Conservation (phyloP, 1,284 basidiomycete species). For the Ceratobasidium sp. region DNA sequence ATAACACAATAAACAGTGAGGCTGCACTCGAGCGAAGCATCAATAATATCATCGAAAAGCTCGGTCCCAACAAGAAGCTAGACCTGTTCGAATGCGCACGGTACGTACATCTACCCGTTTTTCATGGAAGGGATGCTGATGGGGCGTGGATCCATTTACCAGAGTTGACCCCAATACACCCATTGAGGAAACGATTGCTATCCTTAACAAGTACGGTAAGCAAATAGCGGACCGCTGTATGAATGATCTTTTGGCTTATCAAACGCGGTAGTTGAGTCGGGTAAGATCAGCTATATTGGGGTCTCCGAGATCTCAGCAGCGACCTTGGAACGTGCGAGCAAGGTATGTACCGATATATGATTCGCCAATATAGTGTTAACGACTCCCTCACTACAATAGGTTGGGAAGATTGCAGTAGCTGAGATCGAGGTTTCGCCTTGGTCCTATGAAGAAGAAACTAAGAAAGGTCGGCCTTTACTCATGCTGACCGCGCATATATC, state of each 20-base stretch:
- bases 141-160: no score
- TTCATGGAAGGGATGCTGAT: background rate
- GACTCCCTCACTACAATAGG: no score
- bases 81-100: constrained; percentile 45
- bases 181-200: constrained; percentile 42
- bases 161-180: constrained; percentile 43
- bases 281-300: constrained; percentile 47
- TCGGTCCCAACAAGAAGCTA: constrained; percentile 44
- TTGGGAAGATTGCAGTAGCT: constrained; percentile 61
- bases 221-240: background rate
- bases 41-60: constrained; percentile 35
- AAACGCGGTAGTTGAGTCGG: constrained; percentile 43
- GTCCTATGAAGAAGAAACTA: constrained; percentile 59
- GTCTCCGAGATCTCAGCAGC: constrained; percentile 43
- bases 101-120: constrained; percentile 1
- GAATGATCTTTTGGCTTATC: no score
- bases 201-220: constrained; percentile 39
- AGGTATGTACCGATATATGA: no score
- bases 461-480: constrained; percentile 51
- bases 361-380: no score
- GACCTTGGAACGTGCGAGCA: constrained; percentile 43
- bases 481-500: constrained; percentile 42
- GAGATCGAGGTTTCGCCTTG: constrained; percentile 67
- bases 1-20: background rate
- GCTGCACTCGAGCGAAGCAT: constrained; percentile 41